Evolutionary conservation across 2,329 filamentous ascomycete species (phyloP), one percentile per base, ranked within the genome.

Genomic region (Ambrosiella xylebori): DNA sequence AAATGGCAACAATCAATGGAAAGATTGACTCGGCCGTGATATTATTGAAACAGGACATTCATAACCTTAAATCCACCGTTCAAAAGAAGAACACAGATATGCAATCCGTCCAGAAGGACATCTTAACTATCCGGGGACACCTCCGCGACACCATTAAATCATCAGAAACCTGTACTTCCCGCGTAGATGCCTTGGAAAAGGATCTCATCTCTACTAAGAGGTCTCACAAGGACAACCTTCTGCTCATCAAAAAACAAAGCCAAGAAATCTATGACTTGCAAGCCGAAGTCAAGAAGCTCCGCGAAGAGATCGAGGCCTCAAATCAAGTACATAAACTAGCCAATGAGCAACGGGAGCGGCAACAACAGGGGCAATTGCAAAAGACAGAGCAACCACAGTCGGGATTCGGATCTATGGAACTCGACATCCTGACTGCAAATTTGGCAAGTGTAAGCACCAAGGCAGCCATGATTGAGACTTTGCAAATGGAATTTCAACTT

Each of bases 401-500:
- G n/a, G 49, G 56, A 19, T 39, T 57, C 4, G 50, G n/a, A 13
- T 61, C 66, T 5, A 65, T 63, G 51, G 70, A 72, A 44, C 64
- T 73, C 8, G 71, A 73, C 52, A 71, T 73, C 8, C 65, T 73
- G 37, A 67, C 69, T 1, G 68, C 61, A 57, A 71, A 64, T 58
- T 69, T 73, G 36, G 66, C 69, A 40, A 71, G 68, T 58, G 69
- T 73, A 35, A 66, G 68, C 12, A 66, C 67, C 60, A 66, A 67
- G 40, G 69, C 70, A 19, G 71, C 65, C 57, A 68, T 71, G 55
- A 65, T 73, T 8, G 70, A 73, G 56, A 67, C 65, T 7, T 62
- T 73, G 19, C 69, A 71, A 62, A 73, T 72, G 70, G 71, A 73
- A 59, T 66, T 72, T 47, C 66, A 71, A 45, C 65, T 74, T 1